These are phyloP conservation scores for Veloboletus limbatus DNA, from an alignment of 1,284 basidiomycete species.

Conservation along the genomic window DNA sequence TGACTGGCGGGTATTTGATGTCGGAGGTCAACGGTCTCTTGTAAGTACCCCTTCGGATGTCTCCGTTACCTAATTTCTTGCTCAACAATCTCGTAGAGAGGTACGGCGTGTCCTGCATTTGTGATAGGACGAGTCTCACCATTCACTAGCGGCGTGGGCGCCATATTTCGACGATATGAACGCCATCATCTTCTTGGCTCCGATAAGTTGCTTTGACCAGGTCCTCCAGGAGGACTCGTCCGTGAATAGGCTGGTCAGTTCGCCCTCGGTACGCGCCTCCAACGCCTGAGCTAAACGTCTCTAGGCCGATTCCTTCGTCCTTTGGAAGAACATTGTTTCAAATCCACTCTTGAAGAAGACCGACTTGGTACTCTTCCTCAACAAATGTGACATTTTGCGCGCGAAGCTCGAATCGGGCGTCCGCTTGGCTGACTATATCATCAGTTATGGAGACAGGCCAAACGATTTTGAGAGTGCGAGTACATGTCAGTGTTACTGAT, in stretches of 20 bases:
- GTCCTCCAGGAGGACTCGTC: slow-evolving; percentile 54
- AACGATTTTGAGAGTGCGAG: slow-evolving; percentile 37
- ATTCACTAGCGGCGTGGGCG: slow-evolving; percentile 32
- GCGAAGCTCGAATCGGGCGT: slow-evolving; percentile 35
- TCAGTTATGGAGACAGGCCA: slow-evolving; percentile 34
- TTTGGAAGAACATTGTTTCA: slow-evolving; percentile 58
- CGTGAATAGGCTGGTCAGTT: slow-evolving; percentile 56
- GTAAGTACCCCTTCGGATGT: slow-evolving; percentile 17
- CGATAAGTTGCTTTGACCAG: slow-evolving; percentile 66
- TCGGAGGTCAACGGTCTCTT: slow-evolving; percentile 37
- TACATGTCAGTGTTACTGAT: slow-evolving; percentile 24
- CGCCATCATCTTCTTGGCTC: slow-evolving; percentile 62
- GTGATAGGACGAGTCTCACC: background rate
- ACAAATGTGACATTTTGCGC: slow-evolving; percentile 56
- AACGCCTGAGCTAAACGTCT: background rate
- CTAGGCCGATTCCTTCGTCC: slow-evolving; percentile 54
- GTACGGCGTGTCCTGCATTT: slow-evolving; percentile 14
- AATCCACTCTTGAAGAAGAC: slow-evolving; percentile 55
- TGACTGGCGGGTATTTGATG: slow-evolving; percentile 38
- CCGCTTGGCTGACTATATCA: slow-evolving; percentile 32
- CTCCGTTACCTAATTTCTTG: background rate
- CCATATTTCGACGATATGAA: slow-evolving; percentile 54
- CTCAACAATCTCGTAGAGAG: slow-evolving; percentile 19
- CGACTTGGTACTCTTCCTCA: slow-evolving; percentile 62
- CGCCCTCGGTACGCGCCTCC: background rate